phyloP scores from a whole-genome alignment of 2,329 filamentous ascomycete species.

The Aspergillus fructus region DNA sequence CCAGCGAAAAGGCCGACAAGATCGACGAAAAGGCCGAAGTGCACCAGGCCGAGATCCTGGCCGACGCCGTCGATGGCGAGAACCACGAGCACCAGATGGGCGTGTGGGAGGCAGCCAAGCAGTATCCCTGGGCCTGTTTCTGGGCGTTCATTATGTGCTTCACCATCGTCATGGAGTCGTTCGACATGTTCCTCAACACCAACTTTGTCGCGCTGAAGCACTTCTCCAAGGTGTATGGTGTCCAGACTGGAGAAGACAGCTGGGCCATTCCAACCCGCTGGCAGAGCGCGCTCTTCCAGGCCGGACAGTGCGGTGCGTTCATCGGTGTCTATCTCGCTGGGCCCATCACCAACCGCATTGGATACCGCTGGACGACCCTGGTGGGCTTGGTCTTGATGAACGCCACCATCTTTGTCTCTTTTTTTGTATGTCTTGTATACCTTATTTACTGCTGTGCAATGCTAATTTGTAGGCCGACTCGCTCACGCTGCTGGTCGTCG shows the following conservation, averaged over 20 bases:
- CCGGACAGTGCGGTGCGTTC: slow-evolving; percentile 59
- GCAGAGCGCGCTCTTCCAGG: slow-evolving; percentile 58
- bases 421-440: slow-evolving; percentile 45
- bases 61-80: slow-evolving; percentile 44
- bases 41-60: slow-evolving; percentile 36
- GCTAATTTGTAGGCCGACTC: slow-evolving; percentile 34
- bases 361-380: slow-evolving; percentile 62
- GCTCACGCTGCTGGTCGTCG: slow-evolving; percentile 40
- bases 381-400: slow-evolving; percentile 57
- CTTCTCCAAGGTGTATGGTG: slow-evolving; percentile 43
- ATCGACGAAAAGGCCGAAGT: slow-evolving; percentile 19
- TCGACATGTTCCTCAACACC: slow-evolving; percentile 50
- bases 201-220: slow-evolving; percentile 47
- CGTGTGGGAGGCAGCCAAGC: slow-evolving; percentile 39
- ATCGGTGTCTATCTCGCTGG: slow-evolving; percentile 61
- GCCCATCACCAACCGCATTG: slow-evolving; percentile 58
- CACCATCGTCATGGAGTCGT: slow-evolving; percentile 55
- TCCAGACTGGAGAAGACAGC: slow-evolving; percentile 16
- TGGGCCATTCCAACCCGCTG: slow-evolving; percentile 43
- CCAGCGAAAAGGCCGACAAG: not conserved
- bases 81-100: slow-evolving; percentile 45
- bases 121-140: slow-evolving; percentile 47
- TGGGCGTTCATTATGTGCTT: slow-evolving; percentile 54
- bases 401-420: slow-evolving; percentile 60
- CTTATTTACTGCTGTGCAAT: too few relatives aligned